Conservation (phyloP, 2,329 filamentous ascomycete genomes). For the Elsinoe ampelina region DNA sequence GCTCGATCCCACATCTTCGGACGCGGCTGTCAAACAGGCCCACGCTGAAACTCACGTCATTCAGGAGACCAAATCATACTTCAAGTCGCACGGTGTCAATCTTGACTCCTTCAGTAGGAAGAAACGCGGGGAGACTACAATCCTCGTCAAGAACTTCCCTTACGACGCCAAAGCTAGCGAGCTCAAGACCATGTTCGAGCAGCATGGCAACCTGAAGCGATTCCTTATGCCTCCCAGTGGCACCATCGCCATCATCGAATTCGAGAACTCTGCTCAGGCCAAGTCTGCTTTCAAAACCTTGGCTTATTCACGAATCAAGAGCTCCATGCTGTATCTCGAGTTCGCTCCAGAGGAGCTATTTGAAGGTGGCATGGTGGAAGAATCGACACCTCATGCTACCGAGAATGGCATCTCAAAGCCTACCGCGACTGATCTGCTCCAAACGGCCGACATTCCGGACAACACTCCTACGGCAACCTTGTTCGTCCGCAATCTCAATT, state of each 20-base stretch:
- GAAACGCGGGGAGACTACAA: slow-evolving; percentile 74
- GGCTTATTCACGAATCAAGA: slow-evolving; percentile 83
- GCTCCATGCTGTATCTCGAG: slow-evolving; percentile 84
- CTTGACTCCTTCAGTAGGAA: slow-evolving; percentile 81
- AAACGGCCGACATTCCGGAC: slow-evolving; percentile 45
- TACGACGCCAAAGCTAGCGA: slow-evolving; percentile 73
- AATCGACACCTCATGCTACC: slow-evolving; percentile 20
- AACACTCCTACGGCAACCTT: slow-evolving; percentile 57
- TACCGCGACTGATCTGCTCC: slow-evolving; percentile 60
- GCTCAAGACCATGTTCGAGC: slow-evolving; percentile 70
- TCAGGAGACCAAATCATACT: slow-evolving; percentile 90
- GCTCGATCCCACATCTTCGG: slow-evolving; percentile 88
- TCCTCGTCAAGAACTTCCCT: slow-evolving; percentile 91
- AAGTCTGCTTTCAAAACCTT: slow-evolving; percentile 75
- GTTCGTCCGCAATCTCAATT: slow-evolving; percentile 91
- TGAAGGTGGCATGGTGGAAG: slow-evolving; percentile 23
- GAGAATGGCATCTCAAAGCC: slow-evolving; percentile 43
- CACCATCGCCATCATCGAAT: slow-evolving; percentile 90
- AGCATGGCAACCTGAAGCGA: slow-evolving; percentile 69
- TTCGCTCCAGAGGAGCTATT: slow-evolving; percentile 85
- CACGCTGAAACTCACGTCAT: slow-evolving; percentile 94
- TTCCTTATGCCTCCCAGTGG: slow-evolving; percentile 88
- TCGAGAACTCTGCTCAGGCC: slow-evolving; percentile 66
- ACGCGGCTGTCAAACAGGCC: slow-evolving; percentile 91
- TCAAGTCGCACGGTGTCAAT: slow-evolving; percentile 78